phyloP scores from a whole-genome alignment of 2,329 filamentous ascomycete species.

The Aureobasidium sp. region DNA sequence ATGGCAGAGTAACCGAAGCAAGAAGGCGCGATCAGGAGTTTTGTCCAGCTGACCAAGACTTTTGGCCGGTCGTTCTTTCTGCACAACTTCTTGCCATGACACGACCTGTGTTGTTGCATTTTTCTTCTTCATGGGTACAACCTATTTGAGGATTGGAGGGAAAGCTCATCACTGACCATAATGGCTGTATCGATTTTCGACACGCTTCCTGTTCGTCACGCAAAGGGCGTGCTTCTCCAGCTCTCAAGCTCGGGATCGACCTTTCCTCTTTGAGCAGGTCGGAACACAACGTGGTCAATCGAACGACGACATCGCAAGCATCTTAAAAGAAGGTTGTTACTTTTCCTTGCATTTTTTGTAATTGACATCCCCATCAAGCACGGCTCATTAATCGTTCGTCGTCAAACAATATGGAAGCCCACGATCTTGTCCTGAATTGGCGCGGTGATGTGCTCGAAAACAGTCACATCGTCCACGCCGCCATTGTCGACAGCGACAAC shows the following conservation, averaged over 20 bases:
- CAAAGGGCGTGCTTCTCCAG: background rate
- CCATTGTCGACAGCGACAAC: background rate
- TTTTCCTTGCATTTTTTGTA: background rate
- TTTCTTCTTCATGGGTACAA: background rate
- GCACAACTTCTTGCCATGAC: background rate
- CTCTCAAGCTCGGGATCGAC: background rate
- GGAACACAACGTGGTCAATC: background rate
- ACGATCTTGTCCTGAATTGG: background rate
- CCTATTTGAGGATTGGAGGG: too few relatives aligned
- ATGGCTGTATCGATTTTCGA: too few relatives aligned
- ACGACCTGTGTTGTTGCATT: background rate
- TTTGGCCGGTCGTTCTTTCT: background rate
- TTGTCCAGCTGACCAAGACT: background rate
- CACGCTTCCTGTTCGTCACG: too few relatives aligned
- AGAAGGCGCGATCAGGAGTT: background rate
- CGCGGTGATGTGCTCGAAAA: background rate
- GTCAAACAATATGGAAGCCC: background rate
- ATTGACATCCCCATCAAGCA: too few relatives aligned
- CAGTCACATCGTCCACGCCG: background rate
- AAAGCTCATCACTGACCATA: too few relatives aligned
- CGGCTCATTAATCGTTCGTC: too few relatives aligned
- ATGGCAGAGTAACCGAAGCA: background rate
- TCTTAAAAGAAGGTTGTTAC: background rate
- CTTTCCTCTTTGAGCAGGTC: conserved; percentile 7
- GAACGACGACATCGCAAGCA: background rate